These are phyloP conservation scores for Psilocybe cyanescens DNA, from an alignment of 768 basidiomycete genomes.

Conservation along the genomic window DNA sequence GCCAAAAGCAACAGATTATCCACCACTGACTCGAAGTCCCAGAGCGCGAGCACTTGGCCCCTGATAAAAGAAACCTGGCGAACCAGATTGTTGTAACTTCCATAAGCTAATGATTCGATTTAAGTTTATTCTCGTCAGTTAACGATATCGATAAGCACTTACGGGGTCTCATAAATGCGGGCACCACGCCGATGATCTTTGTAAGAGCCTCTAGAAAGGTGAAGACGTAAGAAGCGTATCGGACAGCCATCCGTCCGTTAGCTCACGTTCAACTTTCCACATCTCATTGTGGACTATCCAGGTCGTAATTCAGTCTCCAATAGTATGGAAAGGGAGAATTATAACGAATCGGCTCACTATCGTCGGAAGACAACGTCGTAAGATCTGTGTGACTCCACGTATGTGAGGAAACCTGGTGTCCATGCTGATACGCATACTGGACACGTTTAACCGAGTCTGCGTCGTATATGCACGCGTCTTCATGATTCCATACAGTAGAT, in stretches of 20 bases:
- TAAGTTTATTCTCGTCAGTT: neutral
- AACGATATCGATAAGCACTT: constrained; percentile 10
- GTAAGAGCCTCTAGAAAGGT: constrained; percentile 39
- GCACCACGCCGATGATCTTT: constrained; percentile 44
- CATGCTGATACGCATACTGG: constrained; percentile 39
- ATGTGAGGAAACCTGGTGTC: constrained; percentile 49
- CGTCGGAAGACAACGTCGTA: constrained; percentile 39
- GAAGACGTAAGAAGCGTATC: neutral
- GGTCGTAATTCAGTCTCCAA: neutral
- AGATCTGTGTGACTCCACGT: constrained; percentile 49
- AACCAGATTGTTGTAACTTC: constrained; percentile 51
- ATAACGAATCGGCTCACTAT: constrained; percentile 32
- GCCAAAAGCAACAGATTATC: neutral
- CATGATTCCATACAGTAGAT: neutral
- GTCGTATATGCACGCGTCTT: constrained; percentile 45
- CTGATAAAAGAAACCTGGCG: constrained; percentile 36
- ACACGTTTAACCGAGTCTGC: constrained; percentile 34
- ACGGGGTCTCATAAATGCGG: constrained; percentile 55
- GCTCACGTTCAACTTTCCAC: constrained; percentile 47
- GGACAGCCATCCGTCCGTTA: neutral
- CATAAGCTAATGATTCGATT: constrained; percentile 37
- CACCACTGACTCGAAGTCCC: constrained; percentile 41
- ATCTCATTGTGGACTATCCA: constrained; percentile 46
- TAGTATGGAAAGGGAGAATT: neutral
- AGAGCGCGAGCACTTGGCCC: constrained; percentile 40